Percentiles rank a stretch among this genome's conserved stretches.
These are phyloP conservation scores for Nemania serpens DNA, from an alignment of 2,329 filamentous ascomycete species.

Conservation along the genomic window DNA sequence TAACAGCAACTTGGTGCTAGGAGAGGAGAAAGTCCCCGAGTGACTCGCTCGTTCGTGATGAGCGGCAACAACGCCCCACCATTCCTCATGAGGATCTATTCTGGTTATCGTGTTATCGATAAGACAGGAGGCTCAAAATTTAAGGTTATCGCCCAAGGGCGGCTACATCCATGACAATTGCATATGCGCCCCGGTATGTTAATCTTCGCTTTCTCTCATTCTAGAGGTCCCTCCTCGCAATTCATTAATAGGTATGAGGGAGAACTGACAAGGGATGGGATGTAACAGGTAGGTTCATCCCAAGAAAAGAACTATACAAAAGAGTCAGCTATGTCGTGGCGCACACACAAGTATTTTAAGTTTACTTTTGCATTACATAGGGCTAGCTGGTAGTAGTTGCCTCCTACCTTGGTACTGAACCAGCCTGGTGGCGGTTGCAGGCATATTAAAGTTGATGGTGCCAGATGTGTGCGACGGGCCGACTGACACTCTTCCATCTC, in stretches of 20 bases:
- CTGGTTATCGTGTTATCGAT: constrained; percentile 30
- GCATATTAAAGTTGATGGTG: no score
- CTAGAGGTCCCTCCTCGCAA: neutral
- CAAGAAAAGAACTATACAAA: neutral
- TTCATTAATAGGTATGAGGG: neutral
- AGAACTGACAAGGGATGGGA: neutral
- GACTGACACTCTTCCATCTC: no score
- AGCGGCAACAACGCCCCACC: constrained; percentile 22
- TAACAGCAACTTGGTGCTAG: constrained; percentile 17
- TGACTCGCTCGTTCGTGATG: constrained; percentile 20
- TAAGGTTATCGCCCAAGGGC: constrained; percentile 31
- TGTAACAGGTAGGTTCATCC: no score
- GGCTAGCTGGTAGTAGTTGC: no score
- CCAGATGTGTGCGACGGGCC: no score
- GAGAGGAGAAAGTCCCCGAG: constrained; percentile 15
- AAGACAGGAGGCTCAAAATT: constrained; percentile 28
- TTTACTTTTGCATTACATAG: neutral
- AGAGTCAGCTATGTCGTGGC: neutral
- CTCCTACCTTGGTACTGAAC: no score
- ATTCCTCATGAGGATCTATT: constrained; percentile 18
- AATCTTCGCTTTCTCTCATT: constrained; percentile 9
- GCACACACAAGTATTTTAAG: neutral
- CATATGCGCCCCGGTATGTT: constrained; percentile 27
- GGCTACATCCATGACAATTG: constrained; percentile 21
- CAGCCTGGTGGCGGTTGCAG: no score